Base-by-base conservation (phyloP, 2,329 filamentous ascomycete genomes). In the Thielaviopsis ethacetica region DNA sequence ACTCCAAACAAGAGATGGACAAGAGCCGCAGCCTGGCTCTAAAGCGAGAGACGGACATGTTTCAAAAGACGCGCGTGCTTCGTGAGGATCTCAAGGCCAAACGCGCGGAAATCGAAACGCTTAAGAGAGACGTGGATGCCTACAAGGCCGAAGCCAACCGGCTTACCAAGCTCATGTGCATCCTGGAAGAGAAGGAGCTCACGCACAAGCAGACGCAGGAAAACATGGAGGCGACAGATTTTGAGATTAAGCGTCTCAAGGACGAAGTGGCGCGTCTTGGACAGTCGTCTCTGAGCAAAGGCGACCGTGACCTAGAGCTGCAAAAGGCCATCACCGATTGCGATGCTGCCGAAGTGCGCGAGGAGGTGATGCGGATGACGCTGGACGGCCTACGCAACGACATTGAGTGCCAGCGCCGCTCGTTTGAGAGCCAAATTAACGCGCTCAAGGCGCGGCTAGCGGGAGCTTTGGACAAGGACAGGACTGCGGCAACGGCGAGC, bases 31-130 rank as follows among this genome's bases (percentile, higher is more conserved):
- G 79, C 47, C 78, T 90, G 64, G 79, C 84, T 1, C 88, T 88
- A 71, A 91, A 88, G 67, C 87, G 86, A 79, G 88, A 91, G 66
- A 79, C 76, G 1, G 84, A 88, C 64, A 74, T 90, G 34, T 81
- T 79, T 54, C 75, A 75, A 57, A 88, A 86, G 68, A 72, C 90
- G 51, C 79, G 81, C 62, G 72, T 73, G 3, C 75, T 88, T 49
- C 79, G 83, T 55, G 85, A 89, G 61, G 85, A 88, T 61, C 82
- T 84, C 62, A 87, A 83, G 69, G 77, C 75, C 62, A 84, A 80
- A 75, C 77, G 75, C 26, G 69, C 69, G 0, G 82, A 86, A 62
- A 75, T 80, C 51, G 77, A 80, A 26, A 68, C 71, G 7, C 69
- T 88, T 5, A 76, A 76, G 41, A 74, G 74, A 17, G 82, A 85